Evolutionary conservation across 2,329 filamentous ascomycete species (phyloP).

Genomic region (Lachnellula subtilissima): DNA sequence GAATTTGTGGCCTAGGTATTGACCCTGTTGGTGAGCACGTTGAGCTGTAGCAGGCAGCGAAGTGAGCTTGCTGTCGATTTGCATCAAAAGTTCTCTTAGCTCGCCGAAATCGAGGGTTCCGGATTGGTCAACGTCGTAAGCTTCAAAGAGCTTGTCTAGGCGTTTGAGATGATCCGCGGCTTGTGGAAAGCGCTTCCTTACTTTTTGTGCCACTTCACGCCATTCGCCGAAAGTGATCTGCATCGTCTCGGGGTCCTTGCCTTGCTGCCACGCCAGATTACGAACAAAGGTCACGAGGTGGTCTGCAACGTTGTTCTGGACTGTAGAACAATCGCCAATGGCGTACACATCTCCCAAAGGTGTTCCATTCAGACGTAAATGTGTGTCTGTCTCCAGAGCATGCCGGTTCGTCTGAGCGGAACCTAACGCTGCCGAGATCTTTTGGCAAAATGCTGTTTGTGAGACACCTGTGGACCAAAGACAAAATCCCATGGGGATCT

Average conservation of each 20-base stretch:
- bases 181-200: constrained; percentile 88
- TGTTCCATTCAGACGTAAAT: constrained; percentile 82
- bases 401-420: constrained; percentile 78
- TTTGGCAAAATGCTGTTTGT: constrained; percentile 75
- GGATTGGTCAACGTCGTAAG: constrained; percentile 89
- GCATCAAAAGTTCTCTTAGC: constrained; percentile 76
- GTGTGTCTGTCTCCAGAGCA: constrained; percentile 89
- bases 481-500: constrained; percentile 93
- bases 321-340: constrained; percentile 91
- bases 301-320: constrained; percentile 94
- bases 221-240: constrained; percentile 85
- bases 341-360: constrained; percentile 94
- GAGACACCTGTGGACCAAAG: constrained; percentile 96
- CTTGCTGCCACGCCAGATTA: constrained; percentile 84
- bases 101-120: constrained; percentile 94
- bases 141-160: constrained; percentile 82
- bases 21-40: constrained; percentile 90
- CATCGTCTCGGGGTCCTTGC: constrained; percentile 82
- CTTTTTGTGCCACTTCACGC: constrained; percentile 75
- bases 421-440: constrained; percentile 70
- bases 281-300: constrained; percentile 88
- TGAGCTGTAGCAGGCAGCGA: constrained; percentile 93
- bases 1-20: constrained; percentile 89
- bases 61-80: constrained; percentile 94
- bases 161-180: constrained; percentile 80